phyloP scores from a whole-genome alignment of 2,329 filamentous ascomycete species.

The Fusarium sp. region DNA sequence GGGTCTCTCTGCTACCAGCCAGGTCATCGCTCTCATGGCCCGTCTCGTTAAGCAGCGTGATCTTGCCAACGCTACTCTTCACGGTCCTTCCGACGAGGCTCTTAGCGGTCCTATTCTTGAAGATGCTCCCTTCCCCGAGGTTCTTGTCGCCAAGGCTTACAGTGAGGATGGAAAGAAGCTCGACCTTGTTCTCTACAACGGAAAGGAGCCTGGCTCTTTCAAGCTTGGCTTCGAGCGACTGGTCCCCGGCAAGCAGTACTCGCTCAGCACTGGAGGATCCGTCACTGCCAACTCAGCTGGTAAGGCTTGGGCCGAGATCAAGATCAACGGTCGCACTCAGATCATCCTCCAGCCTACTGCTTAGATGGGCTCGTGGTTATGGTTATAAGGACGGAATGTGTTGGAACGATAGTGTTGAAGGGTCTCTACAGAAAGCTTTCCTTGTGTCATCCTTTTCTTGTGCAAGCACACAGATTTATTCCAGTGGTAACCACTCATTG shows the following conservation, averaged over 20 bases:
- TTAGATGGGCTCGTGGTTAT: neutral
- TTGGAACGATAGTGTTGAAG: neutral
- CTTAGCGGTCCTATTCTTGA: conserved; percentile 6
- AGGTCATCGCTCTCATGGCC: conserved; percentile 20
- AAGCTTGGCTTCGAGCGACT: conserved; percentile 12
- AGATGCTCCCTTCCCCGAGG: conserved; percentile 14
- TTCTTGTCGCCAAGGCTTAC: conserved; percentile 19
- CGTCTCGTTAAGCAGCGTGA: conserved; percentile 16
- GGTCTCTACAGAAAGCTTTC: neutral
- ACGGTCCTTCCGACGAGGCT: conserved; percentile 5
- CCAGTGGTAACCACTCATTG: neutral
- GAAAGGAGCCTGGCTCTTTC: conserved; percentile 12
- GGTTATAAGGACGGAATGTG: no score
- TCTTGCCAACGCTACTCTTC: conserved; percentile 10
- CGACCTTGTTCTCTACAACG: conserved; percentile 19
- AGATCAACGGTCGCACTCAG: conserved; percentile 13
- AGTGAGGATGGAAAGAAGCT: conserved; percentile 14
- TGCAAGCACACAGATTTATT: neutral
- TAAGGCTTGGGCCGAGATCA: conserved; percentile 1
- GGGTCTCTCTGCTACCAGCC: conserved; percentile 13
- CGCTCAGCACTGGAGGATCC: conserved; percentile 10
- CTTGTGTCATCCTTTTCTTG: neutral
- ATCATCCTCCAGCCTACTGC: conserved; percentile 7
- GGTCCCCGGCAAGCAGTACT: conserved; percentile 4
- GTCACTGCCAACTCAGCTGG: conserved; percentile 7